Evolutionary conservation across 768 basidiomycete species (phyloP), one percentile per base, ranked within the genome.

Genomic region (Termitomyces sp.): DNA sequence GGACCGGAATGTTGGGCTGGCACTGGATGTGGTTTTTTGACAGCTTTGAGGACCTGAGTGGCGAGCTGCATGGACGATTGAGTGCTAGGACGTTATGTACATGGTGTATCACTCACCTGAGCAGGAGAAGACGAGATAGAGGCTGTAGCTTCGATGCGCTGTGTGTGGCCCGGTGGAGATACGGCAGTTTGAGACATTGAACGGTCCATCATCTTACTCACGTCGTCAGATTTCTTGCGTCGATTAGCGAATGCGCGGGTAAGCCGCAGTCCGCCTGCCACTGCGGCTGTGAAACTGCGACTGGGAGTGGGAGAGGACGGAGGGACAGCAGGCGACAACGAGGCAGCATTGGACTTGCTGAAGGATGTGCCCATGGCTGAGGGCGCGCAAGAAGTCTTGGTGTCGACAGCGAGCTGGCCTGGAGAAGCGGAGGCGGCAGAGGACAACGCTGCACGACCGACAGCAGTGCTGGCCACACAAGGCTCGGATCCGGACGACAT

Each of bases 231-330:
- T 66, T 80, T 82, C 73, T 83, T 85, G 58, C 81, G 73, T 45
- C 84, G 76, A 19, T 67, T 73, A 42, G 72, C 82, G 63, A 85
- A 82, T 3, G 78, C 83, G 54, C 84, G 83, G 64, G 81, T 84
- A 47, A 88, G 69, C 63, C 76, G 82, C 58, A 70, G 68, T 25
- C 82, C 79, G 30, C 77, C 74, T 16, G 74, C 68, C 19, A 76
- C 70, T 34, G 77, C 72, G 37, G 72, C 70, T 37, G 70, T 67
- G 60, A 74, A 60, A 37, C 72, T 69, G 54, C 70, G 74, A 40
- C 34, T 55, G 35, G 67, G 66, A 1, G 62, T 59, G 35, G 67
- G 64, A 30, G 65, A 59, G 1, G 68, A 45, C 21, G 60, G 66
- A 12, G 69, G 59, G 5, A 51, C 59, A 19, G 54, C 16, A 28